These are phyloP conservation scores for Puccinia horiana DNA, from an alignment of 1,284 basidiomycete species.

Conservation along the genomic window DNA sequence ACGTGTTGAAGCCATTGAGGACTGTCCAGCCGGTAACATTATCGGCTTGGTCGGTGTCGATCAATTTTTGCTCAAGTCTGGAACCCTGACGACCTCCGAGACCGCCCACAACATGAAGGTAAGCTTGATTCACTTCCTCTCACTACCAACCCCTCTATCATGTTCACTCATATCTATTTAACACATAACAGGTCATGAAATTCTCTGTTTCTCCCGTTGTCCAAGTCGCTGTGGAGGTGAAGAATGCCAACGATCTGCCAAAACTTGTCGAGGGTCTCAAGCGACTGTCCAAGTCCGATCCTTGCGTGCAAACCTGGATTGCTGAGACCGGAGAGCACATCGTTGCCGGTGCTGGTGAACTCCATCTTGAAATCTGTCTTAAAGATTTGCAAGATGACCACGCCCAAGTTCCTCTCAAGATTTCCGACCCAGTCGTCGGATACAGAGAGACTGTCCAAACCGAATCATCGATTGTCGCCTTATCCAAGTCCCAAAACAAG, in stretches of 20 bases:
- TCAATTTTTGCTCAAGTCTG: slow-evolving; percentile 95
- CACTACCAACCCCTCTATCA: background rate
- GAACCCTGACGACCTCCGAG: slow-evolving; percentile 95
- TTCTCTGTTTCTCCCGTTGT: slow-evolving; percentile 91
- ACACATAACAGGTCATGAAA: slow-evolving; percentile 34
- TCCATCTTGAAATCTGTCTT: slow-evolving; percentile 98
- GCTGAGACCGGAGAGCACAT: slow-evolving; percentile 94
- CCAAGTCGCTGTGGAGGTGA: slow-evolving; percentile 98
- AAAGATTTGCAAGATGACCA: slow-evolving; percentile 99
- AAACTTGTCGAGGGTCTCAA: slow-evolving; percentile 99
- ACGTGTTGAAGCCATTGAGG: slow-evolving; percentile 97
- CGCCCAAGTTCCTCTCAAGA: slow-evolving; percentile 98
- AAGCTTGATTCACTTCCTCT: slow-evolving; percentile 62
- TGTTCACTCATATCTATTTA: background rate
- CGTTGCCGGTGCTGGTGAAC: slow-evolving; percentile 97
- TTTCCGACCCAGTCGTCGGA: slow-evolving; percentile 96
- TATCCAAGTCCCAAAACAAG: slow-evolving; percentile 99
- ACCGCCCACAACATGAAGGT: slow-evolving; percentile 99
- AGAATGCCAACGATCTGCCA: slow-evolving; percentile 98
- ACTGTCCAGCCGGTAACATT: slow-evolving; percentile 98
- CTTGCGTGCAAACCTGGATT: slow-evolving; percentile 97
- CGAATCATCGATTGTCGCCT: slow-evolving; percentile 90
- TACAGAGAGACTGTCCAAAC: slow-evolving; percentile 98
- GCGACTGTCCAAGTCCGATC: slow-evolving; percentile 99
- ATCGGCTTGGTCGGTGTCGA: slow-evolving; percentile 99